These are phyloP conservation scores for Castanospermum australe DNA, from an alignment of 306 rosid species.

Conservation along the genomic window DNA sequence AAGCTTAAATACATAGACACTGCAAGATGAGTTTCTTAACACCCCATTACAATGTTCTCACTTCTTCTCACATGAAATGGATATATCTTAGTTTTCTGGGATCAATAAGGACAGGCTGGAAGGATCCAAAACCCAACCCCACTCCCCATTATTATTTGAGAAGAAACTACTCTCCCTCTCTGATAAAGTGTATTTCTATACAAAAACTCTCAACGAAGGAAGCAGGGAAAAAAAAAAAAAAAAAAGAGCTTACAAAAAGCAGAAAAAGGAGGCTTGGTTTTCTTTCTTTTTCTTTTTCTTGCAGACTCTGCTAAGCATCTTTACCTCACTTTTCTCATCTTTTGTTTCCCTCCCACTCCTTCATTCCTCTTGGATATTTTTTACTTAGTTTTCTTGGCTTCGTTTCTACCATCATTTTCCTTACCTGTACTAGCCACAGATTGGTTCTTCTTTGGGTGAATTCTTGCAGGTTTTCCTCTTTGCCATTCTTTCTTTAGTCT, in stretches of 20 bases:
- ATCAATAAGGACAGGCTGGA: conserved; percentile 81
- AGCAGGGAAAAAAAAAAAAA: conserved; percentile 8
- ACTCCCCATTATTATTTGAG: conserved; percentile 60
- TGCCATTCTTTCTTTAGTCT: conserved; percentile 32
- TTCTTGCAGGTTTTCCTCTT: conserved; percentile 24
- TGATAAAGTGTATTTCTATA: conserved; percentile 48
- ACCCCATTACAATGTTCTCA: background rate
- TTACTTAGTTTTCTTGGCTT: conserved; percentile 30
- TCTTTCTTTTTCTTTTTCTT: conserved; percentile 56
- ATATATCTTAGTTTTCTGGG: conserved; percentile 42
- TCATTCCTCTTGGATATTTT: conserved; percentile 30
- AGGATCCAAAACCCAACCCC: conserved; percentile 78
- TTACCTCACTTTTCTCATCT: conserved; percentile 51
- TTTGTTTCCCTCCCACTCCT: conserved; percentile 30
- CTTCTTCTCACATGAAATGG: conserved; percentile 29
- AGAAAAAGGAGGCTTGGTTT: conserved; percentile 47
- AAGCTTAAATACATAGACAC: conserved; percentile 40
- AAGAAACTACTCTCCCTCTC: conserved; percentile 41
- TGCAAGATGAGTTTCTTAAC: conserved; percentile 9
- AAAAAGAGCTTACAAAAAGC: conserved; percentile 57
- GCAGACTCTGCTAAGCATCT: conserved; percentile 81
- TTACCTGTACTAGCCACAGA: conserved; percentile 30
- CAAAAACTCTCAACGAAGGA: conserved; percentile 38
- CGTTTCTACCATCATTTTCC: conserved; percentile 31
- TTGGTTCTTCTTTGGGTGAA: conserved; percentile 42